A percentile compares a stretch with the other conserved stretches of the same genome.
phyloP scores from a whole-genome alignment of 2,329 filamentous ascomycete species.

The Penicillium sp. region DNA sequence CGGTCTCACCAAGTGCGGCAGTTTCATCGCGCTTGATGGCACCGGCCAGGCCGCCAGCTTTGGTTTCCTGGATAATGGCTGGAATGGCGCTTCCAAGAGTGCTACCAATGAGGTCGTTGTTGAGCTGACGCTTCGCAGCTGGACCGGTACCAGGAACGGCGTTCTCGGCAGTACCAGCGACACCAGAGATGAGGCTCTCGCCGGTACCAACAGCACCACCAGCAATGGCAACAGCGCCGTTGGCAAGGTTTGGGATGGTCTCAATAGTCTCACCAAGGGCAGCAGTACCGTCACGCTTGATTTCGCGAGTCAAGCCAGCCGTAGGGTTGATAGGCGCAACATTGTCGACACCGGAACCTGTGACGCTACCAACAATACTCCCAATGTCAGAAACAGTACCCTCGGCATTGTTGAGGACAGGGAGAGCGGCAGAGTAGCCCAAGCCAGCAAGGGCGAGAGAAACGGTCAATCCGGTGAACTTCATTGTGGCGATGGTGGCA shows the following conservation, averaged over 20 bases:
- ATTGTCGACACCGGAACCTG: not conserved
- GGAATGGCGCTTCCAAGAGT: not conserved
- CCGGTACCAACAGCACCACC: constrained; percentile 19
- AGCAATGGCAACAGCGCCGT: constrained; percentile 15
- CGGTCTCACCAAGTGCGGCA: not conserved
- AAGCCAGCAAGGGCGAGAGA: constrained; percentile 34
- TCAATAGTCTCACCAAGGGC: not conserved
- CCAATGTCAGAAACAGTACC: constrained; percentile 7
- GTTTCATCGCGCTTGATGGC: constrained; percentile 12
- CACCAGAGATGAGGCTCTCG: constrained; percentile 15
- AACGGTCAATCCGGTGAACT: constrained; percentile 37
- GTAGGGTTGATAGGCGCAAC: not conserved
- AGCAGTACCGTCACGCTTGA: constrained; percentile 13
- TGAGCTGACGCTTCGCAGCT: not conserved
- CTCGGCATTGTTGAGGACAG: constrained; percentile 13
- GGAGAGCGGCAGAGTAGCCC: constrained; percentile 33
- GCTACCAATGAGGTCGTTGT: not conserved
- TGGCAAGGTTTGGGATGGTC: constrained; percentile 13
- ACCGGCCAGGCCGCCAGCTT: not conserved
- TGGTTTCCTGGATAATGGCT: not conserved
- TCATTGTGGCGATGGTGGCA: constrained; percentile 30
- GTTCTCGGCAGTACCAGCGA: constrained; percentile 18
- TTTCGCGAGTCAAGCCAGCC: not conserved
- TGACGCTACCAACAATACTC: constrained; percentile 2
- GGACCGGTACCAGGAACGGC: not conserved